A percentile compares a stretch with the other conserved stretches of the same genome.
Conservation (phyloP, 495 filamentous ascomycete species). For the Penicillium bovifimosum region DNA sequence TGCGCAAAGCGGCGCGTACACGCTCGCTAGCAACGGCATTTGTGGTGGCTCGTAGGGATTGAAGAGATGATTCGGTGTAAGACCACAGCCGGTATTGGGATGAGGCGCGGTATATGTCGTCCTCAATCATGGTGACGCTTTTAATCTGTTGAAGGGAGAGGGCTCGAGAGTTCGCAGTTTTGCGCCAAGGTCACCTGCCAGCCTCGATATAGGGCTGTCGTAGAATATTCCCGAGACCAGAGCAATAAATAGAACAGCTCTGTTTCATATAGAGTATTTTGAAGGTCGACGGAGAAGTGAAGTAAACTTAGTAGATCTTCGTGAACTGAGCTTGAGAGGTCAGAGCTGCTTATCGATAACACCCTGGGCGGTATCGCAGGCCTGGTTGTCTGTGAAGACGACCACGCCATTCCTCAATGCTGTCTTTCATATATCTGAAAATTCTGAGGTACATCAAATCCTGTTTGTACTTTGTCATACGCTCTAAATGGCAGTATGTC, state of each 20-base stretch:
- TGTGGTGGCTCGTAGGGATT: slow-evolving; percentile 63
- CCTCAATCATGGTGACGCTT: slow-evolving; percentile 58
- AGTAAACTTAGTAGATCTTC: not conserved
- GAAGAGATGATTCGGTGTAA: slow-evolving; percentile 70
- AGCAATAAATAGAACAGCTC: not conserved
- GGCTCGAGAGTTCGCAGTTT: not conserved
- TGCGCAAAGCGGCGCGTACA: slow-evolving; percentile 58
- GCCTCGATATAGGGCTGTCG: too few relatives aligned
- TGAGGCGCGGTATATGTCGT: slow-evolving; percentile 83
- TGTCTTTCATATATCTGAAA: too few relatives aligned
- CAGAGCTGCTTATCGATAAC: slow-evolving; percentile 13
- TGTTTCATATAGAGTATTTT: not conserved
- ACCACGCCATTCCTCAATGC: too few relatives aligned
- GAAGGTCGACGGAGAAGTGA: not conserved
- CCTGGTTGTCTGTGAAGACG: too few relatives aligned
- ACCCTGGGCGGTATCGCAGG: too few relatives aligned
- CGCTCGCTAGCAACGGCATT: slow-evolving; percentile 68
- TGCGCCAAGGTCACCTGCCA: not conserved
- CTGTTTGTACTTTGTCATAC: too few relatives aligned
- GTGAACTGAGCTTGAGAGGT: not conserved
- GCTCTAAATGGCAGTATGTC: too few relatives aligned
- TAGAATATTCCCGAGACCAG: not conserved
- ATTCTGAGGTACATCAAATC: too few relatives aligned
- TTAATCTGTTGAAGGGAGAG: not conserved
- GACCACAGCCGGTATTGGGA: slow-evolving; percentile 92